These are phyloP conservation scores for Lactifluus subvellereus DNA, from an alignment of 768 basidiomycete genomes.

Conservation along the genomic window DNA sequence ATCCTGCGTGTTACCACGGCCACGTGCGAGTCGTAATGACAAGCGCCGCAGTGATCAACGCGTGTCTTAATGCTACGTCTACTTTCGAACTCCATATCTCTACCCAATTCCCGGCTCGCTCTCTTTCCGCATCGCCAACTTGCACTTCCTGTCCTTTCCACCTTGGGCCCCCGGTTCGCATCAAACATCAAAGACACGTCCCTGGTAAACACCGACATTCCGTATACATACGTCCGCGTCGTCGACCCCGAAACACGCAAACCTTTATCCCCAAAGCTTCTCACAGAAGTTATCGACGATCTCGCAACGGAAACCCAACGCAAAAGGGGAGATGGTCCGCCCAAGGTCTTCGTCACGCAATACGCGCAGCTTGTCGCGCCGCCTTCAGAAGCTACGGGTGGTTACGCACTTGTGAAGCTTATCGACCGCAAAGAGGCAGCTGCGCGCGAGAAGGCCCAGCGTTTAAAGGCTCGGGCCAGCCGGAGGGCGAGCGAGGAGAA, in stretches of 20 bases:
- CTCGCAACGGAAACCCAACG: slow-evolving; percentile 7
- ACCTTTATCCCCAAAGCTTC: slow-evolving; percentile 13
- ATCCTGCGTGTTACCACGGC: background rate
- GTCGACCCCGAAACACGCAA: slow-evolving; percentile 23
- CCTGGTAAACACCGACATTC: slow-evolving; percentile 22
- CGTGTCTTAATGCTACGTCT: slow-evolving; percentile 5
- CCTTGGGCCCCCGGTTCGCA: background rate
- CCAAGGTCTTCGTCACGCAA: slow-evolving; percentile 3
- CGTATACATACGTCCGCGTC: slow-evolving; percentile 21
- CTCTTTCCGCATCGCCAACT: background rate
- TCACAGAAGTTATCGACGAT: slow-evolving; percentile 14
- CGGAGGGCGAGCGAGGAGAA: slow-evolving; percentile 27
- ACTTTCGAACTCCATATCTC: background rate
- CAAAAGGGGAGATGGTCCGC: background rate
- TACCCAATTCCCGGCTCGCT: background rate
- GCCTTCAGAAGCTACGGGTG: slow-evolving; percentile 20
- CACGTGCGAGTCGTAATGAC: background rate
- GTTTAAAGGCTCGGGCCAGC: slow-evolving; percentile 9
- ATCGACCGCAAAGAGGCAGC: slow-evolving; percentile 9
- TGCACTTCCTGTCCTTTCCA: background rate
- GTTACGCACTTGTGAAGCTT: slow-evolving; percentile 23
- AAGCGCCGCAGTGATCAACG: no score
- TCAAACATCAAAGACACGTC: slow-evolving; percentile 8
- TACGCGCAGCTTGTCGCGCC: slow-evolving; percentile 21
- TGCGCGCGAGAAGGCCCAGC: slow-evolving; percentile 15